Evolutionary conservation across 768 basidiomycete species (phyloP), one percentile per base, ranked within the genome.

Genomic region (Harrya chromipes): DNA sequence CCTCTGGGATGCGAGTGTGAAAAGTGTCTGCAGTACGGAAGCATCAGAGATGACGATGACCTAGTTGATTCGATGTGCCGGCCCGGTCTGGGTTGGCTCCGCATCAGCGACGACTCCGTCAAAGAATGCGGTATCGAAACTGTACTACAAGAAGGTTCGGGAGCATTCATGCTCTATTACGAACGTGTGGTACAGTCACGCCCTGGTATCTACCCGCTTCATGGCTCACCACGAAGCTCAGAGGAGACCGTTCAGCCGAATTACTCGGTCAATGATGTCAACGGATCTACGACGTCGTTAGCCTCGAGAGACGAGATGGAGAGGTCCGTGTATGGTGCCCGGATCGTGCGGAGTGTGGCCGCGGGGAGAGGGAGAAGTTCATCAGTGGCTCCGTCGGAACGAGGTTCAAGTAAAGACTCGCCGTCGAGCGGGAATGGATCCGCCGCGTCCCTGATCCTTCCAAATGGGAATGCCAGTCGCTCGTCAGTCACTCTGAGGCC

Each of bases 151-250:
- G 87, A 87, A 75, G 87, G 85, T 45, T 74, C 79, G 17, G 89
- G 82, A 53, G 78, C 75, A 16, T 95, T 97, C 68, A 90, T 99
- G 89, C 76, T 97, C 34, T 98, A 91, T 62, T 99, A 98, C 60
- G 95, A 99, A 74, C 79, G 83, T 39, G 73, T 85, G 26, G 67
- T 70, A 58, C 68, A 66, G 62, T 63, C 69, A 53, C 65, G 55
- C 56, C 62, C 65, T 62, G 69, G 59, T 46, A 55, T 68, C 49
- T 63, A 68, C 56, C 61, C 70, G 29, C 57, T 62, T 54, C 47
- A 60, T 53, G 65, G 47, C 54, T 67, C 73, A 54, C 74, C 71
- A 40, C 64, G 72, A 54, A 78, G 76, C 54, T 84, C 83, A 45
- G 82, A 84, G 70, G 84, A 85, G 72, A 85, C 84, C 43, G 67